These are phyloP conservation scores for Eucalyptus sideroxylon DNA, from an alignment of 345 rosid genomes.

Conservation along the genomic window DNA sequence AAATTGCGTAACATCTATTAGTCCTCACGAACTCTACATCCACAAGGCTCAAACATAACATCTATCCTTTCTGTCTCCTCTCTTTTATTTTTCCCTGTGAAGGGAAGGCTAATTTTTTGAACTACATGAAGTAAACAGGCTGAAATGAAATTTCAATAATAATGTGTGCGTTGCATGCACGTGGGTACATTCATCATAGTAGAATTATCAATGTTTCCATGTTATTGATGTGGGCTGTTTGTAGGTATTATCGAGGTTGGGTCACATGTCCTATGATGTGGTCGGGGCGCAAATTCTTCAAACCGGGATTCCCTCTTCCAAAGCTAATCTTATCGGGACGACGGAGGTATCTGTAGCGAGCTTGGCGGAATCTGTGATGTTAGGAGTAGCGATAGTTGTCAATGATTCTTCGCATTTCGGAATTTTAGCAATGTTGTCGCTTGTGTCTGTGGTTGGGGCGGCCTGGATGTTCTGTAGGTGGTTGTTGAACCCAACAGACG, in stretches of 20 bases:
- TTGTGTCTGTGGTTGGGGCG: conserved; percentile 78
- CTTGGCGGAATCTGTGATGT: conserved; percentile 79
- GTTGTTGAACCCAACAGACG: conserved; percentile 78
- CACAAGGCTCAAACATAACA: background rate
- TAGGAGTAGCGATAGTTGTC: conserved; percentile 78
- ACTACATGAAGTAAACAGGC: background rate
- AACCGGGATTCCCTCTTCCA: conserved; percentile 82
- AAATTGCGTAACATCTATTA: background rate
- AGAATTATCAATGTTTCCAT: background rate
- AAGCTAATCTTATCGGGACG: conserved; percentile 86
- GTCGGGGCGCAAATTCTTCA: conserved; percentile 95
- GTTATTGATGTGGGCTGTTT: background rate
- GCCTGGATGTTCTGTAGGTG: conserved; percentile 82
- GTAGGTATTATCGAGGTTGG: conserved; percentile 84
- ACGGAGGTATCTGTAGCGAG: conserved; percentile 91
- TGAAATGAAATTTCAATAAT: background rate
- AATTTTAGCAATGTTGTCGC: conserved; percentile 54
- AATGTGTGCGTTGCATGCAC: background rate
- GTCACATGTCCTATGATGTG: conserved; percentile 85
- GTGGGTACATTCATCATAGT: background rate
- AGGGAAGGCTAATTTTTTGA: background rate
- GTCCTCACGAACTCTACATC: background rate
- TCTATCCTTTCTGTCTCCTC: background rate
- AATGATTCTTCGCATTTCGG: conserved; percentile 83
- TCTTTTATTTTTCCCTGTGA: background rate